Base-by-base conservation (phyloP, 2,329 filamentous ascomycete genomes). In the Epichloe elymi region DNA sequence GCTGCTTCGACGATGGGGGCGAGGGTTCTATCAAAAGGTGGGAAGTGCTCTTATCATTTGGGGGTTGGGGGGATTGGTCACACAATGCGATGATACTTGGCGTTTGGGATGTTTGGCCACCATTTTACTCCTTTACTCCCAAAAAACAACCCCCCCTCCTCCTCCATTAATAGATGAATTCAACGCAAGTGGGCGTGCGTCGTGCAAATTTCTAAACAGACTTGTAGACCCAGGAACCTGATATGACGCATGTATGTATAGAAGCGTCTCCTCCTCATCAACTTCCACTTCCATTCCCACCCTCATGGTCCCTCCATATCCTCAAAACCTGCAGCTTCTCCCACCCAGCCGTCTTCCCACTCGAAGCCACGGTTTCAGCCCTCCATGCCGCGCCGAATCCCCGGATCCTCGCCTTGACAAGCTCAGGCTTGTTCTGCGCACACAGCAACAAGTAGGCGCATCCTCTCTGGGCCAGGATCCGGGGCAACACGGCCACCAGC, bases 371-470 rank as follows among this genome's bases (percentile, higher is more conserved):
- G 17, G 79, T 87, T 64, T 89, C 82, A 10, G 80, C 87, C 54
- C 67, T 74, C 93, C 91, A 97, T 23, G 60, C 64, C 0, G 59
- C 53, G 0, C 70, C 70, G 14, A 85, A 80, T 3, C 57, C 56
- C 37, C 57, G 68, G 54, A 93, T 78, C 46, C 75, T 69, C 53
- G 71, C 64, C 65, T 83, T 88, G 47, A 94, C 86, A 49, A 80
- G 70, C 26, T 83, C 81, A 0, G 93, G 93, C 65, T 80, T 83
- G 66, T 98, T 98, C 70, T 94, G 88, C 53, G 86, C 84, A 65
- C 93, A 97, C 4, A 98, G 76, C 52, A 98, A 68, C 50, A 98
- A 70, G 66, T 97, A 98, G 0, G 90, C 90, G 43, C 91, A 86
- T 0, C 93, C 93, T 36, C 82, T 71, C 0, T 64, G 62, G 1